phyloP scores from a whole-genome alignment of 2,329 filamentous ascomycete species.

The Talaromyces sp. region DNA sequence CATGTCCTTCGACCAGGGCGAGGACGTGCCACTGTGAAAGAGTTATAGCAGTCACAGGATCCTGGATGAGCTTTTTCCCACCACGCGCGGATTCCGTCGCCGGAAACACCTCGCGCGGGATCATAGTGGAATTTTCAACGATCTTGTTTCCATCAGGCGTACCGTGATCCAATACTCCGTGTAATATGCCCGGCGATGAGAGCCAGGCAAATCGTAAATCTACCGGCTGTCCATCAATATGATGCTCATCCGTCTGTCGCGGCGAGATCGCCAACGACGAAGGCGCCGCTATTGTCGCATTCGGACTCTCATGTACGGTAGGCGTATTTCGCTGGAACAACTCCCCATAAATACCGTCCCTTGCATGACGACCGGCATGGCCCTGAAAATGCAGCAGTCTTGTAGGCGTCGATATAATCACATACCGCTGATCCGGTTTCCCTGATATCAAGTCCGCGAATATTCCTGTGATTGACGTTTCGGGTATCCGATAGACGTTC shows the following conservation, averaged over 20 bases:
- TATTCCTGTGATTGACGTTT: slow-evolving; percentile 79
- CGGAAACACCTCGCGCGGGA: slow-evolving; percentile 71
- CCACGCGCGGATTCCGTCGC: slow-evolving; percentile 63
- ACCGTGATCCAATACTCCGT: slow-evolving; percentile 71
- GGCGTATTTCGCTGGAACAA: slow-evolving; percentile 87
- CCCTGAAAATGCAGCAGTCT: slow-evolving; percentile 79
- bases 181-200: slow-evolving; percentile 78
- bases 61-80: slow-evolving; percentile 63
- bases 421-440: slow-evolving; percentile 68
- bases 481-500: slow-evolving; percentile 73
- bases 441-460: slow-evolving; percentile 73
- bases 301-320: slow-evolving; percentile 67
- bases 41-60: slow-evolving; percentile 73
- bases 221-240: slow-evolving; percentile 43
- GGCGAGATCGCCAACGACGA: slow-evolving; percentile 75
- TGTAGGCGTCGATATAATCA: slow-evolving; percentile 75
- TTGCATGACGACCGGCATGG: slow-evolving; percentile 65
- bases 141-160: slow-evolving; percentile 69
- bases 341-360: slow-evolving; percentile 81
- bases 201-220: slow-evolving; percentile 81
- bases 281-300: slow-evolving; percentile 56
- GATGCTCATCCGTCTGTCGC: slow-evolving; percentile 61
- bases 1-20: slow-evolving; percentile 72
- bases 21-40: slow-evolving; percentile 94
- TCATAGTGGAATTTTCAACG: slow-evolving; percentile 73